These are phyloP conservation scores for Hibiscus mutabilis DNA, from an alignment of 345 rosid species.

Conservation along the genomic window DNA sequence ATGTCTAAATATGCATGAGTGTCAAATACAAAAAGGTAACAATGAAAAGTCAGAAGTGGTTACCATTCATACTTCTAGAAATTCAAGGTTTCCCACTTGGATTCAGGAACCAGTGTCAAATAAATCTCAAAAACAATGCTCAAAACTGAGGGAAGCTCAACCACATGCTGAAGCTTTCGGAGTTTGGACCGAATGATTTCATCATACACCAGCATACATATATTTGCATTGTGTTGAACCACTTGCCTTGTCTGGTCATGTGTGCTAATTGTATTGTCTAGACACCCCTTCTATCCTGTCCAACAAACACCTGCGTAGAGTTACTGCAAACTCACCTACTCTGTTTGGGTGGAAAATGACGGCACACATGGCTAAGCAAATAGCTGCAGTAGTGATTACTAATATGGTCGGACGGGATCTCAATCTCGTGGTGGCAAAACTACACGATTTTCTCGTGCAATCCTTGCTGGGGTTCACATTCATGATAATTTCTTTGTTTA, in stretches of 20 bases:
- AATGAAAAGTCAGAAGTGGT: not conserved
- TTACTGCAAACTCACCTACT: slow-evolving; percentile 61
- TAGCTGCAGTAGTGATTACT: slow-evolving; percentile 32
- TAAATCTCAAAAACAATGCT: not conserved
- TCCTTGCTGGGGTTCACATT: slow-evolving; percentile 32
- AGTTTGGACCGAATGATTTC: slow-evolving; percentile 2
- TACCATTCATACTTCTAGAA: not conserved
- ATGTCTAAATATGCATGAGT: not conserved
- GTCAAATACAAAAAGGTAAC: not conserved
- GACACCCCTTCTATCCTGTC: slow-evolving; percentile 2
- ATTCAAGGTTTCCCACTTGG: not conserved
- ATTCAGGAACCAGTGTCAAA: not conserved
- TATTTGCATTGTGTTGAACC: not conserved
- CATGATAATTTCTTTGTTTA: slow-evolving; percentile 47
- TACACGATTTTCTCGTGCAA: slow-evolving; percentile 37
- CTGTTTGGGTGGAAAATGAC: slow-evolving; percentile 63
- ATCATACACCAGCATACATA: not conserved
- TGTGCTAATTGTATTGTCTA: not conserved
- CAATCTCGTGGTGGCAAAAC: slow-evolving; percentile 22
- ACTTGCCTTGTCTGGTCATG: slow-evolving; percentile 4
- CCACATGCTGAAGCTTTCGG: slow-evolving; percentile 3
- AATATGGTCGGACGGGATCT: slow-evolving; percentile 43
- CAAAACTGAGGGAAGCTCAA: not conserved
- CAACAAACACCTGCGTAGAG: slow-evolving; percentile 53
- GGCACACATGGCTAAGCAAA: slow-evolving; percentile 71